Percentiles rank a stretch among this genome's conserved stretches.
Evolutionary conservation across 2,329 filamentous ascomycete species (phyloP).

Genomic region (Zymoseptoria passerinii): DNA sequence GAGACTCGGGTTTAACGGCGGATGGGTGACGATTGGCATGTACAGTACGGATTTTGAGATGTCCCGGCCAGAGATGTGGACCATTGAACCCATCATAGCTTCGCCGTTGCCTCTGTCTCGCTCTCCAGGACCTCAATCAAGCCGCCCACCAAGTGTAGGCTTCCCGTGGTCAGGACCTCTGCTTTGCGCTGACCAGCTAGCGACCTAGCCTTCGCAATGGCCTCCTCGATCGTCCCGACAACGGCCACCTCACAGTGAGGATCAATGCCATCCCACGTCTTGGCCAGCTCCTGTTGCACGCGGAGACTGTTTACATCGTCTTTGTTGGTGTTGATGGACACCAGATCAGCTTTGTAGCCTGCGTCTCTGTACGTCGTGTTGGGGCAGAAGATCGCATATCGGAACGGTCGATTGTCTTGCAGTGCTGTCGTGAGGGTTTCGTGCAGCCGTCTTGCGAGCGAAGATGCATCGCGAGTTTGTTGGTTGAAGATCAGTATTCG

Average conservation of each 20-base stretch:
- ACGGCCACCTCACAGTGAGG: slow-evolving; percentile 48
- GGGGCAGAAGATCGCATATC: slow-evolving; percentile 69
- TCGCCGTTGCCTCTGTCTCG: slow-evolving; percentile 17
- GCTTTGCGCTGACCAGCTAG: slow-evolving; percentile 36
- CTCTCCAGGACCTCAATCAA: slow-evolving; percentile 62
- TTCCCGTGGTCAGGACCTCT: slow-evolving; percentile 69
- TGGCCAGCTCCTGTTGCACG: slow-evolving; percentile 61
- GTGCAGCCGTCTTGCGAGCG: slow-evolving; percentile 57
- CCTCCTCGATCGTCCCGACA: slow-evolving; percentile 59
- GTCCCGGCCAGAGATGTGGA: background rate
- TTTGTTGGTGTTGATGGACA: slow-evolving; percentile 53
- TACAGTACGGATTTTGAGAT: background rate
- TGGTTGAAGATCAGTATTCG: slow-evolving; percentile 84
- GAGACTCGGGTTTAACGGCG: background rate
- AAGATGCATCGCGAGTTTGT: slow-evolving; percentile 68
- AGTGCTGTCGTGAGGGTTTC: slow-evolving; percentile 42
- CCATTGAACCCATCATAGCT: background rate
- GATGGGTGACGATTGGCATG: background rate
- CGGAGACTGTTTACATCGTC: slow-evolving; percentile 50
- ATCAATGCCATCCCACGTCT: slow-evolving; percentile 51
- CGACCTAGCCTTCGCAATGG: slow-evolving; percentile 50
- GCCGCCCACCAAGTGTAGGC: slow-evolving; percentile 74
- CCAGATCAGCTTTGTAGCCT: slow-evolving; percentile 56
- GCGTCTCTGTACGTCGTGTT: slow-evolving; percentile 59
- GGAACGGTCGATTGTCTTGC: slow-evolving; percentile 46